Evolutionary conservation across 192 early-diverging fungal species (phyloP), one percentile per base, ranked within the genome.

Genomic region (Coemansia sp.): DNA sequence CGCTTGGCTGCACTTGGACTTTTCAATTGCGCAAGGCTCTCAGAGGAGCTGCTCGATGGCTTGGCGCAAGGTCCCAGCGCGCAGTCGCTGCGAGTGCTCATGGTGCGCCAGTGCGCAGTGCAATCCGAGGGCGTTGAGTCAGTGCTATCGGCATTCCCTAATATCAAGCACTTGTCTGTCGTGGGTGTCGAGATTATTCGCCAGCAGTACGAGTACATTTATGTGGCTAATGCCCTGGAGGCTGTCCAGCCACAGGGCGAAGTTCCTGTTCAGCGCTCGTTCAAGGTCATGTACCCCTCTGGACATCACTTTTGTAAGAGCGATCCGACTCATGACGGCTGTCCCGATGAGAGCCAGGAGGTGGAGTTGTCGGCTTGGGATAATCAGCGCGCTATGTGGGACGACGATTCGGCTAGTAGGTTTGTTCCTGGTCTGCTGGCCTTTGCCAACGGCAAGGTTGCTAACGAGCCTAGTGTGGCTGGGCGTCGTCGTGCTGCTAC

Each of bases 401-500:
- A 33, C 66, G 50, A 58, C 39, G 62, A 64, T 20, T 55, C 70
- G 55, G 36, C 78, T 31, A 62, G 62, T 8, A 66, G 73, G 24
- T 81, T 76, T 77, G 73, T 81, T 5, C 80, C 80, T n/a, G 80
- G 80, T 0, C 66, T 81, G 29, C 43, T 77, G 52, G 80, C 75
- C 6, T 81, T 81, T 64, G 64, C 74, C 13, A 66, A 24, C 27
- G 41, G 41, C n/a, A 34, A 33, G n/a, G 27, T 63, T 47, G 55
- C 29, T 13, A 60, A 33, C 6, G 57, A 60, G 57, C 33, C 57
- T 9, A 36, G 57, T 16, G 57, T 60, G 5, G 16, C 31, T 18
- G 64, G 71, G 13, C 76, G 76, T 12, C 72, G 44, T 49, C 63
- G 71, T 16, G 66, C 64, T 13, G 27, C 65, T 3, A 81, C 68